A percentile compares a stretch with the other conserved stretches of the same genome.
Conservation (phyloP, 306 rosid genomes). For the Inga leiocalycina region DNA sequence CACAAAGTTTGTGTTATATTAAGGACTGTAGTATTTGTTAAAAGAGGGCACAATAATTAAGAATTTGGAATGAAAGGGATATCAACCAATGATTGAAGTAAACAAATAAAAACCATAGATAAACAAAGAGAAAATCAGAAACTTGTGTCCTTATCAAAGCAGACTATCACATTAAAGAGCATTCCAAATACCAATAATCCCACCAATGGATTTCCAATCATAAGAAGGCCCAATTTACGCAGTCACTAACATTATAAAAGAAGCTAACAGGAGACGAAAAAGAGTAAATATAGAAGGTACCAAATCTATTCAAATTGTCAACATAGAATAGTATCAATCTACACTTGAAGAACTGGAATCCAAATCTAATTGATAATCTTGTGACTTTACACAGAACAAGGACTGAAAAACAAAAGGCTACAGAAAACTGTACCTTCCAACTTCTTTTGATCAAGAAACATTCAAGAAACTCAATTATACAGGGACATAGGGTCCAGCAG, state of each 20-base stretch:
- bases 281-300: neutral
- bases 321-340: neutral
- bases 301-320: neutral
- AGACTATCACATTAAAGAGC: neutral
- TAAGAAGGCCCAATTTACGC: constrained; percentile 10
- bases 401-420: neutral
- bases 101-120: neutral
- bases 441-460: neutral
- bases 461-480: constrained; percentile 38
- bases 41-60: neutral
- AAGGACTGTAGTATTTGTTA: neutral
- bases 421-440: constrained; percentile 1
- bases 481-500: constrained; percentile 50
- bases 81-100: neutral
- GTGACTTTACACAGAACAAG: constrained; percentile 1
- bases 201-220: constrained; percentile 4
- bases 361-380: neutral
- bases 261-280: neutral
- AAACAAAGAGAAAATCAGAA: neutral
- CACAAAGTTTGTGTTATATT: too few species aligned
- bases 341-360: neutral
- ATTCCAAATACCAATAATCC: neutral
- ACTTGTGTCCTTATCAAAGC: neutral
- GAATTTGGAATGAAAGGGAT: neutral
- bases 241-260: neutral